Evolutionary conservation across 768 basidiomycete species (phyloP).

Genomic region (Tricholomella constricta): DNA sequence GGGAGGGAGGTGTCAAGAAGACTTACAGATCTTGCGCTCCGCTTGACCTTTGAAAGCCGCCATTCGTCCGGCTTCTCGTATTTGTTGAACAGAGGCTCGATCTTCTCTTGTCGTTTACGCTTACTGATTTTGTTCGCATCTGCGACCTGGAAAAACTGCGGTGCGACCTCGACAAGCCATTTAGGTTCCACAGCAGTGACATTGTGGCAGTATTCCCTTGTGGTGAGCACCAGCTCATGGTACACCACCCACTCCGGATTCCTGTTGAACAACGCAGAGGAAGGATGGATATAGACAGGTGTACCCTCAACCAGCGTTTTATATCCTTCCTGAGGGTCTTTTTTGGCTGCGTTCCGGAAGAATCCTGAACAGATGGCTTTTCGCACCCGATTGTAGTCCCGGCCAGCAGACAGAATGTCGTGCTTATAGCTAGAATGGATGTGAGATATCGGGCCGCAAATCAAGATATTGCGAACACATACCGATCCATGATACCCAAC

Average conservation of each 20-base stretch:
- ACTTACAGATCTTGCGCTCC: constrained; percentile 80
- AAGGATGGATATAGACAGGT: constrained; percentile 98
- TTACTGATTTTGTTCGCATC: constrained; percentile 98
- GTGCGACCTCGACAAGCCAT: constrained; percentile 97
- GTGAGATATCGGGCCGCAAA: constrained; percentile 5
- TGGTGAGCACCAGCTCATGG: constrained; percentile 94
- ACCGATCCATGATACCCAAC: constrained; percentile 98
- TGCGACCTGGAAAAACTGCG: constrained; percentile 98
- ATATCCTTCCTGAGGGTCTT: constrained; percentile 97
- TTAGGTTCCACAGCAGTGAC: constrained; percentile 97
- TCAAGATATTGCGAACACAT: constrained; percentile 26
- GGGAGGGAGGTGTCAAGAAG: constrained; percentile 1
- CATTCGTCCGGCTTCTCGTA: constrained; percentile 95
- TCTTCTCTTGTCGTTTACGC: constrained; percentile 94
- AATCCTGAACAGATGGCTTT: constrained; percentile 97
- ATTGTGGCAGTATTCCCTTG: constrained; percentile 92
- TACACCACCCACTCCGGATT: constrained; percentile 96
- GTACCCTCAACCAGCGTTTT: constrained; percentile 97
- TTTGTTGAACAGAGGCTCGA: constrained; percentile 94
- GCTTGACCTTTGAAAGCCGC: constrained; percentile 90
- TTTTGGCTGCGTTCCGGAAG: constrained; percentile 98
- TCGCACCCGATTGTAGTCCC: constrained; percentile 90
- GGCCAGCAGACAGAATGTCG: constrained; percentile 90
- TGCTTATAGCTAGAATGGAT: constrained; percentile 79
- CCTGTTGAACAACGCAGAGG: constrained; percentile 94